Base-by-base conservation (phyloP, 2,329 filamentous ascomycete genomes). In the Calonectria multiphialidica region DNA sequence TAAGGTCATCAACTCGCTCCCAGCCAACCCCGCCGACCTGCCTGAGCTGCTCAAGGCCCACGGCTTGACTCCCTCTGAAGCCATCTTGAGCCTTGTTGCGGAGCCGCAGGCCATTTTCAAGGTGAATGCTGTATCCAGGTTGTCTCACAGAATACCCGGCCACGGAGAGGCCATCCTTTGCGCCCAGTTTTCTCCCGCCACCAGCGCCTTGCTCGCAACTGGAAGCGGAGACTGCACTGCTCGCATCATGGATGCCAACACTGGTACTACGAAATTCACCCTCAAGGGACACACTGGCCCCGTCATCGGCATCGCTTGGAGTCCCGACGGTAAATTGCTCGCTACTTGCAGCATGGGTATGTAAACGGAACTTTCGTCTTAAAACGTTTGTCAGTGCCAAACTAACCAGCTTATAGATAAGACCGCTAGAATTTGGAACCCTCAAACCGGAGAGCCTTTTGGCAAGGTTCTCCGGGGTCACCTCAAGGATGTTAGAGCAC, bases 261-360 rank as follows among this genome's bases (percentile, higher is more conserved):
- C 53, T 3, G 53, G 53, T 8, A 59, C 53, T 1, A 1, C 53
- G 21, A 59, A 23, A 23, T 59, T 40, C 35, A 59, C 53, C 2
- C 35, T 59, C 3, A 59, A 59, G 10, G 53, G 53, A 59, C 53
- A 59, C 35, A 59, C 53, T 16, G 53, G 53, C 35, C 53, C 53
- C 13, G 53, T 59, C 21, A 59, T 59, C n/a, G 53, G 53, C 21
- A 33, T 59, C 3, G 35, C 53, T 1, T 59, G 53, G 53, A 59
- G 53, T 23, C 53, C 53, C 15, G 53, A 59, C 25, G 53, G 53
- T 5, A 12, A 59, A 21, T 33, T 59, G 23, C 35, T 59, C 4
- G 53, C 53, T 5, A 59, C 53, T 40, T 59, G 53, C 53, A 59
- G 53, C 23, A 59, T 59, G 53, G 49, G 49, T 53, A 53, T 53